Base-by-base conservation (phyloP, 2,329 filamentous ascomycete species). In the Mollisia scopiformis region DNA sequence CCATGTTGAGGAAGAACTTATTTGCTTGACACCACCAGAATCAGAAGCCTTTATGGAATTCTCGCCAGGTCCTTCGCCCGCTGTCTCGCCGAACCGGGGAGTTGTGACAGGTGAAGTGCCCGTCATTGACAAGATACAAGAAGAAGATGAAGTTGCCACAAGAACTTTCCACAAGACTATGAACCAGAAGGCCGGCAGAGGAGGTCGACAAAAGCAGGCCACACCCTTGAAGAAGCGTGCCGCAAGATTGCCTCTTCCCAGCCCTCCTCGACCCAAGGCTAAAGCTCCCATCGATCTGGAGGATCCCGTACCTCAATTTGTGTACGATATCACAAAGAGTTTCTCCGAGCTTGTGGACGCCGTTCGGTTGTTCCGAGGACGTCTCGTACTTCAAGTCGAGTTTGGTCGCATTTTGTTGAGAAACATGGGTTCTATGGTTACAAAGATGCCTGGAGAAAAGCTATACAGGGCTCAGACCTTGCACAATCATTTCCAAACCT, bases 381-480 rank as follows among this genome's bases (percentile, higher is more conserved):
- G 68, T 21, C 16, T 72, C 33, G 47, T 25, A 8, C 52, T 73
- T 14, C 61, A 68, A 25, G 63, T 62, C 14, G 62, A 72, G 14
- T 72, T 74, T 59, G 72, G 72, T 39, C 66, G 71, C 4, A 69
- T 72, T 21, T 39, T 73, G 2, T 23, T 71, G 10, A 50, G 51
- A 14, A 55, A 58, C 16, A 27, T 71, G 19, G 28, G 46, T 11
- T 58, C 49, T 6, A 58, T 60, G 8, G 37, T 68, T 54, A 64
- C 62, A 3, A 49, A 54, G 11, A 59, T 43, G 16, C 54, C 49
- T 33, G 19, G 13, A 1, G 37, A 53, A 2, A 25, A 37, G 8
- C 19, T 30, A 8, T 30, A 41, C 6, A 43, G 53, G n/a, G 13
- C 39, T 5, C 21, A 41, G 11, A 23, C 28, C 27, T 33, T 63